Base-by-base conservation (phyloP, 805 yeast species). In the Martiniozyma abietophila region DNA sequence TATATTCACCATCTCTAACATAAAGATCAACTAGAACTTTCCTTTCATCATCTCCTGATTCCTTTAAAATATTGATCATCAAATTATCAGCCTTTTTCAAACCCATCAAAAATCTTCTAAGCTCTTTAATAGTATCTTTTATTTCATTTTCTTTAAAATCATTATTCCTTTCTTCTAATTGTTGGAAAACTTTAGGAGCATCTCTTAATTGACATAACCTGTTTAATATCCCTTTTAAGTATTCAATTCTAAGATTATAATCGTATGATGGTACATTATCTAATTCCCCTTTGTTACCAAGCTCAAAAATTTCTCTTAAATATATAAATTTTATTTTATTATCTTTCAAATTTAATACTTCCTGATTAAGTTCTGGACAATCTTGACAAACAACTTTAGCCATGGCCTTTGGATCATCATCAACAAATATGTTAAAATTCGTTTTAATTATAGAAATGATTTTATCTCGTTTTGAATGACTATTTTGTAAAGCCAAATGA, bases 311-410 rank as follows among this genome's bases (percentile, higher is more conserved):
- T 2, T 43, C 31, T 1, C 40, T 40, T 25, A 69, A 46, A 41
- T 67, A 70, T 19, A 45, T 36, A 39, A 41, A 66, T 23, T 51
- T 51, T 9, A 55, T 18, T 0, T 27, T 35, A 26, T 48, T 22
- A 39, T 48, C 59, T 8, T 53, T 32, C 17, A 61, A 41, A 2
- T 46, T 36, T 23, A 71, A 44, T 1, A 64, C 53, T 31, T 58
- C 53, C 2, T 38, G 30, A 44, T 71, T 73, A 24, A 74, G 39
- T 1, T 43, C 38, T 1, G 71, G 71, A 31, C 56, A 47, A 42
- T 60, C 52, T 11, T 45, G 46, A 10, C 59, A 47, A 8, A 74
- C 50, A 5, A 66, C 36, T 3, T 32, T 35, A 4, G 65, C 64
- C 47, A 71, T 54, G 7, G 51, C 56, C 1, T 35, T 39, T 1